Percentiles rank a stretch among this genome's conserved stretches.
These are phyloP conservation scores for Yamadazyma scolyti DNA, from an alignment of 805 yeast genomes.

Conservation along the genomic window DNA sequence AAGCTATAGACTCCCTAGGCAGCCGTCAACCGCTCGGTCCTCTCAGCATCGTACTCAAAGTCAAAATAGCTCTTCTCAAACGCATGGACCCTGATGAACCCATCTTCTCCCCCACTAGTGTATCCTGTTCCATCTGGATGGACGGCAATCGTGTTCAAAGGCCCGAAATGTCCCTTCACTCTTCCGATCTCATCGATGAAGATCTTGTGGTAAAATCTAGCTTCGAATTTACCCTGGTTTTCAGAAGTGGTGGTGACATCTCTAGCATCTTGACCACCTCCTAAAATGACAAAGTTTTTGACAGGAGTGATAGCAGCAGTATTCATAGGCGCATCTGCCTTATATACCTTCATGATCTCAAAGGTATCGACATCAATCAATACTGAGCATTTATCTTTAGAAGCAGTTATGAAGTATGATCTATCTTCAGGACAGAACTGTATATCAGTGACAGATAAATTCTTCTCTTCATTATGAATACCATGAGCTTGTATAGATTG, in stretches of 20 bases:
- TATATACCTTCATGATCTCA: constrained; percentile 66
- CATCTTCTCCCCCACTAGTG: constrained; percentile 99
- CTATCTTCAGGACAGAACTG: constrained; percentile 80
- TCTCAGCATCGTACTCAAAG: constrained; percentile 88
- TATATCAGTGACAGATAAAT: constrained; percentile 65
- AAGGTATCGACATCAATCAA: constrained; percentile 76
- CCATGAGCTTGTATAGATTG: constrained; percentile 66
- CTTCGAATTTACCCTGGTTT: constrained; percentile 93
- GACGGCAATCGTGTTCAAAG: constrained; percentile 87
- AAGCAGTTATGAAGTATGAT: constrained; percentile 87
- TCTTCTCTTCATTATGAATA: constrained; percentile 47
- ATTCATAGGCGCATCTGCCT: constrained; percentile 91
- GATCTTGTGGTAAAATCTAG: constrained; percentile 91
- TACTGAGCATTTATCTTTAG: constrained; percentile 84
- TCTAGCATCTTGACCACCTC: constrained; percentile 99
- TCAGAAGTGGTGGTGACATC: constrained; percentile 97
- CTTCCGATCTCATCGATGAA: constrained; percentile 96
- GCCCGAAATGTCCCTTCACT: constrained; percentile 99
- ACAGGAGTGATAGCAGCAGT: constrained; percentile 92
- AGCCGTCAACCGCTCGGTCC: constrained; percentile 68
- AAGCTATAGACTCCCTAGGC: constrained; percentile 8
- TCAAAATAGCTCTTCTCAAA: constrained; percentile 92
- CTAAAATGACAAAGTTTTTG: constrained; percentile 87
- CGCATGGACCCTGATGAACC: constrained; percentile 89
- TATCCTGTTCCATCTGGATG: constrained; percentile 92